Percentiles rank a stretch among this genome's conserved stretches.
Conservation (phyloP, 345 rosid species). For the Eucalyptus grandis region DNA sequence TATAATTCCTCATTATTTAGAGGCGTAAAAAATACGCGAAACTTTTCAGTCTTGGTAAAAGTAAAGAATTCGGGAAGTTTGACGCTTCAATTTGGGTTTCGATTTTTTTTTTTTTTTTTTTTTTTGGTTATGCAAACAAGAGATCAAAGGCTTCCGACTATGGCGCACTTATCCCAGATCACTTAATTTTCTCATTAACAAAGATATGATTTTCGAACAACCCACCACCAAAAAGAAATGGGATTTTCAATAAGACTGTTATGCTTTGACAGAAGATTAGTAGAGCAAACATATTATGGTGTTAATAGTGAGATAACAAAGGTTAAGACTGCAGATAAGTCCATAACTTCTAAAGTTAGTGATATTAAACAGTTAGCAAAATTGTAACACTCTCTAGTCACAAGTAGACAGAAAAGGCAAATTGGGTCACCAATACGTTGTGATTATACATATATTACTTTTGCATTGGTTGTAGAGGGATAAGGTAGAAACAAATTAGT, state of each 20-base stretch:
- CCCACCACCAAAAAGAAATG: too few relatives aligned
- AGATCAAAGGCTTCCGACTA: background rate
- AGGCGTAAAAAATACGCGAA: background rate
- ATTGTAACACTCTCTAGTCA: background rate
- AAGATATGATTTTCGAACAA: too few relatives aligned
- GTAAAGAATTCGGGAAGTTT: background rate
- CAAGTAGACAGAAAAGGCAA: too few relatives aligned
- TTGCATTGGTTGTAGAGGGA: too few relatives aligned
- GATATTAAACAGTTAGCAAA: background rate
- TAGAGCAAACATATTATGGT: background rate
- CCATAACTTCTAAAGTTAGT: background rate
- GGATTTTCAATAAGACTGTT: background rate
- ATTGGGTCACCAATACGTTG: too few relatives aligned
- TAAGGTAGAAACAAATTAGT: too few relatives aligned
- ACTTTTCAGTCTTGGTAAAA: too few relatives aligned
- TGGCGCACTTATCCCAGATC: background rate
- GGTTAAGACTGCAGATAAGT: background rate
- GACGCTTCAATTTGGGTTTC: rapidly evolving
- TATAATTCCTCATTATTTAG: background rate
- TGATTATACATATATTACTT: too few relatives aligned
- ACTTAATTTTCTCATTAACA: background rate
- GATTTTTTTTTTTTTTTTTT: too few relatives aligned
- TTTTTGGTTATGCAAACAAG: background rate
- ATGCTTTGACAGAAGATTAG: background rate
- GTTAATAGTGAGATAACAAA: background rate